Base-by-base conservation (phyloP, 345 rosid genomes). In the Linum tenue region DNA sequence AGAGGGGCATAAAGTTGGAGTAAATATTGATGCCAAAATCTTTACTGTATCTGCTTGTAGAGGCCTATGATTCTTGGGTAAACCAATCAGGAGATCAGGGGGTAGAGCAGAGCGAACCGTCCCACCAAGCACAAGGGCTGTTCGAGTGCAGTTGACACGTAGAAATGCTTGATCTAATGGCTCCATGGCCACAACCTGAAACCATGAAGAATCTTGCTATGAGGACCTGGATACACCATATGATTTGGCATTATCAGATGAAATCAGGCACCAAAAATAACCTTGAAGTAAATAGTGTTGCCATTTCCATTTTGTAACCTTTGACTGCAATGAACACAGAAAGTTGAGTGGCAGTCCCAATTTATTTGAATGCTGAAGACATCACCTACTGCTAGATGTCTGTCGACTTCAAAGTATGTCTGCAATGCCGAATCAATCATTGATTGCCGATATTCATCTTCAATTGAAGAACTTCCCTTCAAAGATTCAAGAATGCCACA, bases 81-180 rank as follows among this genome's bases (percentile, higher is more conserved):
- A 72, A 66, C 77, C 72, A 67, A 86, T 68, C 66, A 90, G 79
- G 37, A 84, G 59, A 73, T 85, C 88, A 2, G 97, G 96, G 43
- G 96, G 99, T 67, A 90, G 65, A 68, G 86, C 83, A 51, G 95
- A 88, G 65, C 96, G 77, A 59, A 80, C 84, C 67, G 79, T 83
- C 70, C 95, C 92, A 57, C 96, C 99, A 63, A 94, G 96, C 59
- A 94, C 96, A 71, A 94, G 95, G 64, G 99, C 97, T 38, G 97
- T 94, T 79, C 76, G 84, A 67, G 84, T 78, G 66, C 66, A 64
- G 70, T 85, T 88, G 71, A 88, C 89, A 69, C 88, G 84, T 73
- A 90, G 91, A 79, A 85, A 72, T 16, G 75, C 68, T 78, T 90
- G 88, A 65, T 84, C 84, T 57, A 89, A 84, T 67, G 99, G 99